A percentile compares a stretch with the other conserved stretches of the same genome.
phyloP scores from a whole-genome alignment of 805 yeast species.

The Debaryomyces prosopidis region DNA sequence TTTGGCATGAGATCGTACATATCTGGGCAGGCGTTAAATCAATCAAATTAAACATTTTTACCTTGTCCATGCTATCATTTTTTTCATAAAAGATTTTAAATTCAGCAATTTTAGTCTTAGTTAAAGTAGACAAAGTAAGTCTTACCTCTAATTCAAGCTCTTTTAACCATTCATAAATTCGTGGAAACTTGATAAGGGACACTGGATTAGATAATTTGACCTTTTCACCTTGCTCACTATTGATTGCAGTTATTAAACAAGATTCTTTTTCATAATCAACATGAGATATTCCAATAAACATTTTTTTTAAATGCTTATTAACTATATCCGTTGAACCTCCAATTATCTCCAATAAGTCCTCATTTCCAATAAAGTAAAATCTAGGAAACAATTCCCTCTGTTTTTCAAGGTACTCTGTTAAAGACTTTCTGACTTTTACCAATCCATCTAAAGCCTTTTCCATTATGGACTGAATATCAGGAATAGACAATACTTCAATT shows the following conservation, averaged over 20 bases:
- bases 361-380: conserved; percentile 87
- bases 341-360: conserved; percentile 78
- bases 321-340: conserved; percentile 60
- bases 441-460: conserved; percentile 57
- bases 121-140: conserved; percentile 42
- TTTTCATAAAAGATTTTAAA: conserved; percentile 5
- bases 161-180: conserved; percentile 62
- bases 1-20: conserved; percentile 52
- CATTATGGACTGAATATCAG: conserved; percentile 49
- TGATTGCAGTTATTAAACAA: conserved; percentile 44
- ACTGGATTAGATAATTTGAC: conserved; percentile 47
- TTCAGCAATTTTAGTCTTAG: conserved; percentile 27
- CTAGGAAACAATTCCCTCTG: conserved; percentile 80
- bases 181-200: conserved; percentile 37
- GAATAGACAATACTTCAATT: conserved; percentile 53
- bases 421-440: conserved; percentile 57
- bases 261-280: conserved; percentile 36
- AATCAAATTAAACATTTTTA: conserved; percentile 29
- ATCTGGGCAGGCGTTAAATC: conserved; percentile 56
- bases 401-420: conserved; percentile 75
- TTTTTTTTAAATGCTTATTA: conserved; percentile 62
- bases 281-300: conserved; percentile 65
- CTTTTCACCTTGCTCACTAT: conserved; percentile 67
- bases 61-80: background rate
- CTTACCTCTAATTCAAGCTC: conserved; percentile 57